These are phyloP conservation scores for Colletotrichum destructivum DNA, from an alignment of 2,329 filamentous ascomycete genomes.

Conservation along the genomic window DNA sequence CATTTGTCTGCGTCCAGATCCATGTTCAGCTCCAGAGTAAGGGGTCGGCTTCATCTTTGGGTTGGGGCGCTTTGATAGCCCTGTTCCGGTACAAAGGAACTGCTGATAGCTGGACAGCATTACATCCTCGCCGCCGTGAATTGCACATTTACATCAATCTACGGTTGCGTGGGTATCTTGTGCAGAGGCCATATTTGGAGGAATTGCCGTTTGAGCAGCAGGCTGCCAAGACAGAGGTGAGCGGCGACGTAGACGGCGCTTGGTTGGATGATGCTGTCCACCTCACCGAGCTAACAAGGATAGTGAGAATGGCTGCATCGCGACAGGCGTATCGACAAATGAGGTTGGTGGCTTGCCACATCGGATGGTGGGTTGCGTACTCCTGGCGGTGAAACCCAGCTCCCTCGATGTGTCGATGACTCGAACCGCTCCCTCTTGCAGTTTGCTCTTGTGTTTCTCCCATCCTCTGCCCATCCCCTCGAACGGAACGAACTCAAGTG, in stretches of 20 bases:
- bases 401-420: constrained; percentile 3
- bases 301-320: constrained; percentile 29
- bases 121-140: not conserved
- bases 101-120: not conserved
- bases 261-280: constrained; percentile 19
- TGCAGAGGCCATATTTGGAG: not conserved
- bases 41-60: no score
- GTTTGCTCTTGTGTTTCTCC: not conserved
- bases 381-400: constrained; percentile 26
- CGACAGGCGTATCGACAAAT: not conserved
- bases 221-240: constrained; percentile 36
- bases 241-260: constrained; percentile 5
- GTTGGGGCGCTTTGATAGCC: no score
- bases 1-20: not conserved
- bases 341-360: constrained; percentile 30
- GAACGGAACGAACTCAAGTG: not conserved
- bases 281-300: constrained; percentile 40
- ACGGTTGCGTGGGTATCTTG: not conserved
- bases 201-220: constrained; percentile 20
- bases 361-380: constrained; percentile 30
- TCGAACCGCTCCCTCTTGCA: not conserved
- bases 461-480: not conserved
- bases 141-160: not conserved
- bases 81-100: not conserved
- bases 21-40: not conserved